Evolutionary conservation across 352 stramenopile genomes (phyloP).

Genomic region (Albugo laibachii): DNA sequence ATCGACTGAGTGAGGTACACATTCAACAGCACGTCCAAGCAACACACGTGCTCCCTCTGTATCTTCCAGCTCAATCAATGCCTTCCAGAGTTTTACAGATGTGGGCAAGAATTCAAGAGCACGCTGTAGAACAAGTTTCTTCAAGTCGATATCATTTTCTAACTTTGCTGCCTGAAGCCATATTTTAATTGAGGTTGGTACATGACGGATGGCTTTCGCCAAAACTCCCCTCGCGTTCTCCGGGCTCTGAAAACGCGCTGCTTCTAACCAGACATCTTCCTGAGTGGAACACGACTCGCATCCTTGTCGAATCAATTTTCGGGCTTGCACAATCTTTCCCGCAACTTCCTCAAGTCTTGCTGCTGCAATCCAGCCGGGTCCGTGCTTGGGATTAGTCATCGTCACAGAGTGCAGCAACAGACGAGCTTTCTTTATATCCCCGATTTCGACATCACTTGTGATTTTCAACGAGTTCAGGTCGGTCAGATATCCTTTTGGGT

Average conservation of each 20-base stretch:
- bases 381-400: conserved; percentile 97
- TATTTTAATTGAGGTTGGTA: conserved; percentile 89
- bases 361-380: conserved; percentile 94
- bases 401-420: conserved; percentile 92
- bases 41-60: conserved; percentile 90
- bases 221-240: conserved; percentile 96
- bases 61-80: conserved; percentile 95
- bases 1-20: conserved; percentile 92
- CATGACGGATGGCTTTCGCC: conserved; percentile 83
- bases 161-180: conserved; percentile 92
- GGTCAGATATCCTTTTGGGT: conserved; percentile 97
- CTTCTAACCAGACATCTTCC: conserved; percentile 98
- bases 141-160: conserved; percentile 74
- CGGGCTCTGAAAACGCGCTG: conserved; percentile 85
- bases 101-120: conserved; percentile 93
- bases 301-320: conserved; percentile 95
- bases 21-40: conserved; percentile 94
- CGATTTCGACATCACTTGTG: conserved; percentile 86
- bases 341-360: conserved; percentile 96
- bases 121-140: conserved; percentile 80
- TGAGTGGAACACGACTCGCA: conserved; percentile 91
- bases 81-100: conserved; percentile 97
- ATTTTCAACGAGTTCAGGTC: conserved; percentile 90
- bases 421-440: conserved; percentile 97
- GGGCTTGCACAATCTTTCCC: conserved; percentile 88